Base-by-base conservation (phyloP, 495 filamentous ascomycete species). In the Hamigera avellanea region DNA sequence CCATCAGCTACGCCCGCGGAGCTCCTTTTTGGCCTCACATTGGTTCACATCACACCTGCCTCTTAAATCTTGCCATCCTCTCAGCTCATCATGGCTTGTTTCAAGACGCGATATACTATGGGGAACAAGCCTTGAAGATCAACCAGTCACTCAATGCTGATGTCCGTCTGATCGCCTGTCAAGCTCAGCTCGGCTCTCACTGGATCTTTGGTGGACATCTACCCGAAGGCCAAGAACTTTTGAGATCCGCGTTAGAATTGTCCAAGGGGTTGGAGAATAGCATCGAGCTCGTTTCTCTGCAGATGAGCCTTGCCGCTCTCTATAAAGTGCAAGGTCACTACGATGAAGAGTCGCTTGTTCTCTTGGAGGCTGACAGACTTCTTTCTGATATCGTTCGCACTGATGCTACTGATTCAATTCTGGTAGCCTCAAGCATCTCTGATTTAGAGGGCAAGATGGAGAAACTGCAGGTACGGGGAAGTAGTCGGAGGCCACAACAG, bases 61-160 rank as follows among this genome's bases (percentile, higher is more conserved):
- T 89, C 19, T 48, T 75, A 32, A 77, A 85, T 36, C 70, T 93
- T 4, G 84, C 86, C 3, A 67, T 65, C 14, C 56, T 93, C 12
- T 94, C 83, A 39, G 75, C 83, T 3, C 77, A 88, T 37, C 72
- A 87, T 47, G 89, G 93, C 31, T 70, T 95, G 54, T 83, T 86
- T 45, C 78, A 81, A 34, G 93, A 96, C 52, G 82, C 88, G 6
- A 63, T 89, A n/a, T 91, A 86, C 56, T 93, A 93, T 46, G 73
- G 80, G 6, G 80, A 95, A 43, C 80, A 93, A 49, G 85, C 85
- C 1, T 62, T 82, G 34, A 85, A 83, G 52, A 75, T 94, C 41
- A 86, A 83, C 33, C 67, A 73, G 29, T 74, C 78, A 9, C 72
- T 80, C 7, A 62, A 71, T 25, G 78, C 85, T 2, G 68, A 73